Conservation (phyloP, 1,284 basidiomycete genomes). For the Trametes polyzona region DNA sequence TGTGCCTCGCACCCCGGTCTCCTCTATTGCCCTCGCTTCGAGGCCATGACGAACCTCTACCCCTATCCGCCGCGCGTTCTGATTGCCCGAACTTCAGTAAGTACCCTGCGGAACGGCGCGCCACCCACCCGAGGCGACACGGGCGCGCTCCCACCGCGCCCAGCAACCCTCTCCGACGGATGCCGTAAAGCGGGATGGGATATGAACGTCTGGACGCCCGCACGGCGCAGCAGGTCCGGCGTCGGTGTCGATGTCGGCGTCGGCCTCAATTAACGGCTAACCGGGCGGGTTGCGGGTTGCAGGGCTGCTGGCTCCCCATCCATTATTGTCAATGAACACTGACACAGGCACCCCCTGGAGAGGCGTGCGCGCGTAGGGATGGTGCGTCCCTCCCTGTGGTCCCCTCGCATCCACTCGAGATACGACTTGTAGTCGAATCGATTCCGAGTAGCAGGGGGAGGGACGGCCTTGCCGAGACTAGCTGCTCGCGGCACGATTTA, state of each 20-base stretch:
- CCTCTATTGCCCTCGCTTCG: neutral
- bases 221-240: neutral
- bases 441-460: too few species aligned
- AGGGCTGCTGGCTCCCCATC: too few species aligned
- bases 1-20: neutral
- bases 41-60: neutral
- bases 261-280: too few species aligned
- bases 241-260: neutral
- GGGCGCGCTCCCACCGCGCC: conserved; percentile 1
- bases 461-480: too few species aligned
- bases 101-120: neutral
- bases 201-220: neutral
- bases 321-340: neutral
- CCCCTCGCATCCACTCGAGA: too few species aligned
- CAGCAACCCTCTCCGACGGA: neutral
- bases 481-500: too few species aligned
- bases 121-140: neutral
- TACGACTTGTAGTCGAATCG: too few species aligned
- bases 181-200: neutral
- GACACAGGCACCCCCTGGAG: neutral
- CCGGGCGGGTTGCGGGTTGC: too few species aligned
- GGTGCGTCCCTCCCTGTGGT: too few species aligned
- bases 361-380: neutral
- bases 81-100: neutral
- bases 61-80: neutral